Percentiles rank a stretch among this genome's conserved stretches.
Evolutionary conservation across 140 eudicot genomes (phyloP).

Genomic region (Bidens hawaiensis): DNA sequence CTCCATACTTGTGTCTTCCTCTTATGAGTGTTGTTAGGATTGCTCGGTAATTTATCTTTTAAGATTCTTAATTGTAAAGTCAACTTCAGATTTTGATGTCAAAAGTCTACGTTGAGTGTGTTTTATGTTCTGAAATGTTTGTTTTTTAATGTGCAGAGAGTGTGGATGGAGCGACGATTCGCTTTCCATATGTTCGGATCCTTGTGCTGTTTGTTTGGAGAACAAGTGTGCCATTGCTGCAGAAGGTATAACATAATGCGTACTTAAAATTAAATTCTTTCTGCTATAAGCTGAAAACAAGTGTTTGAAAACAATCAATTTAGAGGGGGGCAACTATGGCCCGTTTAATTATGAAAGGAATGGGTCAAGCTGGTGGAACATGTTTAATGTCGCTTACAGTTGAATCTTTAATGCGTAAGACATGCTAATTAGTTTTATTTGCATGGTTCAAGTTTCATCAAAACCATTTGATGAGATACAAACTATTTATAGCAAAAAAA

Average conservation of each 20-base stretch:
- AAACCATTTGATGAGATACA: not conserved
- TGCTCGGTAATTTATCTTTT: conserved; percentile 48
- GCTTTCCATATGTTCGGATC: conserved; percentile 53
- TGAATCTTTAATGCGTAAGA: not conserved
- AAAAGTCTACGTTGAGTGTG: not conserved
- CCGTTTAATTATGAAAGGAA: not conserved
- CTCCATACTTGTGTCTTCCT: conserved; percentile 85
- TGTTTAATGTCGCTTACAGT: not conserved
- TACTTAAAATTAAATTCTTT: not conserved
- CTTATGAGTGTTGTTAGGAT: conserved; percentile 82
- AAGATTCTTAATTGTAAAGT: not conserved
- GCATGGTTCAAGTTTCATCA: not conserved
- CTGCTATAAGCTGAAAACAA: not conserved
- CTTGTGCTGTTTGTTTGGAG: conserved; percentile 90
- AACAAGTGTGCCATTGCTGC: conserved; percentile 86
- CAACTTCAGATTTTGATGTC: not conserved
- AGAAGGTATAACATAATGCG: conserved; percentile 54
- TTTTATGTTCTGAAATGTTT: not conserved
- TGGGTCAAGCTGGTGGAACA: not conserved
- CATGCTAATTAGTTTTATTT: not conserved
- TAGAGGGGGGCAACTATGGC: not conserved
- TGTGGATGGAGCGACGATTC: conserved; percentile 77
- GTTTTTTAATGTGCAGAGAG: conserved; percentile 45
- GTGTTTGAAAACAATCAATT: not conserved
- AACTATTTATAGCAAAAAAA: too few relatives aligned